A percentile compares a stretch with the other conserved stretches of the same genome.
Conservation (phyloP, 306 rosid genomes). For the Sindora glabra region DNA sequence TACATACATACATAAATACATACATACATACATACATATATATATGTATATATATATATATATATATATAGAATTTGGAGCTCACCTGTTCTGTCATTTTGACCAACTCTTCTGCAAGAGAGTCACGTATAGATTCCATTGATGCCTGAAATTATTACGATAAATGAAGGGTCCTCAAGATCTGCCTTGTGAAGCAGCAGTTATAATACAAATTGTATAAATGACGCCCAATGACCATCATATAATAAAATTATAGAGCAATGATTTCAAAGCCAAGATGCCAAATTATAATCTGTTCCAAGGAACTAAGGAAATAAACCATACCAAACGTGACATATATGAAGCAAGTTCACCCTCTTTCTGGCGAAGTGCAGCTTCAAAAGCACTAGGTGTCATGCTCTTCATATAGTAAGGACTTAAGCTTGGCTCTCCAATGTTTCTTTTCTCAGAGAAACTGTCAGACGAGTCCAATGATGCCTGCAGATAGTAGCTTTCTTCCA, state of each 20-base stretch:
- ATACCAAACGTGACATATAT: constrained; percentile 91
- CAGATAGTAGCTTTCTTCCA: constrained; percentile 95
- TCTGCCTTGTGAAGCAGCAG: constrained; percentile 1
- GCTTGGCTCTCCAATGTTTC: constrained; percentile 60
- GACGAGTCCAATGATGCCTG: constrained; percentile 94
- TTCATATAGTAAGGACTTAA: constrained; percentile 88
- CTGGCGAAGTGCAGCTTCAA: constrained; percentile 95
- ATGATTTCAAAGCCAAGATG: too few species aligned
- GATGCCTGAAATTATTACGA: constrained; percentile 52
- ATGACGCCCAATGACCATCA: background rate
- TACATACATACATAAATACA: too few species aligned
- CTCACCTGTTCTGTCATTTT: constrained; percentile 83
- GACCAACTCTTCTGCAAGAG: constrained; percentile 97
- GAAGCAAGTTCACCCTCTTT: constrained; percentile 99
- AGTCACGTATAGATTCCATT: constrained; percentile 91
- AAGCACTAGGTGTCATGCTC: constrained; percentile 90
- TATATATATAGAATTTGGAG: constrained; percentile 13
- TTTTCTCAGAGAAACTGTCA: constrained; percentile 60
- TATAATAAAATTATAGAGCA: constrained; percentile 2
- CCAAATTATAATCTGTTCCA: background rate
- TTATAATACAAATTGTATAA: constrained; percentile 5
- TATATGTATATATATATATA: too few species aligned
- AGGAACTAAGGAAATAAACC: constrained; percentile 21
- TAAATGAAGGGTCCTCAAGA: constrained; percentile 11
- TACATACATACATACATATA: too few species aligned